Evolutionary conservation across 495 filamentous ascomycete species (phyloP), one percentile per base, ranked within the genome.

Genomic region (Penicillium antarcticum): DNA sequence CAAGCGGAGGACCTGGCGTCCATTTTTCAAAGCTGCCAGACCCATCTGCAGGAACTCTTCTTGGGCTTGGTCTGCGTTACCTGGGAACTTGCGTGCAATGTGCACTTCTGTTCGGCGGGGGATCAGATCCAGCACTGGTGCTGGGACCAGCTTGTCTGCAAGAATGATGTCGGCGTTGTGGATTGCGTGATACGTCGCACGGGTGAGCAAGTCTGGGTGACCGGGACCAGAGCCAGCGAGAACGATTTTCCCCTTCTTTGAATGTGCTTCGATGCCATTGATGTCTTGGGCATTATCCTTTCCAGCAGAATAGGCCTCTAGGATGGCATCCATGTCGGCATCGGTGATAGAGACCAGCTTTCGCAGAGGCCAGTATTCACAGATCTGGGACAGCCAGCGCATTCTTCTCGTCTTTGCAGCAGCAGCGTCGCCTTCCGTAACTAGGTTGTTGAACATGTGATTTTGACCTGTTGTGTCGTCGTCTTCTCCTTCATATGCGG

Each of bases 71-170:
- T 98, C 94, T 32, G 94, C 94, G 58, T 97, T 97, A 11, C 94
- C 94, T 9, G 94, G 94, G 66, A 97, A 98, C 69, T 98, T 98
- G 55, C 91, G 87, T 7, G 94, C 94, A 60, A 97, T 97, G 58
- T 89, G 82, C 13, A 98, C 85, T 19, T 87, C 85, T 14, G 92
- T 92, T 34, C 94, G 81, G 14, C 95, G 89, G 21, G 94, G 95
- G 51, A 97, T 87, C 10, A 97, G 82, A 47, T 90, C 87, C 11
- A 98, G 72, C 6, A 98, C 87, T 6, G 87, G 84, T 1, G 87
- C 77, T 0, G 94, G 94, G 4, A 98, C 94, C 41, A 98, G 88
- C 67, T 98, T 98, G 73, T 98, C 94, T 10, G 92, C 92, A 4
- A 98, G 83, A 43, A 98, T 82, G 7, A 98, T 74, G 65, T 96